Percentiles rank a stretch among this genome's conserved stretches.
These are phyloP conservation scores for Penicillium sp. DNA, from an alignment of 2,329 filamentous ascomycete genomes.

Conservation along the genomic window DNA sequence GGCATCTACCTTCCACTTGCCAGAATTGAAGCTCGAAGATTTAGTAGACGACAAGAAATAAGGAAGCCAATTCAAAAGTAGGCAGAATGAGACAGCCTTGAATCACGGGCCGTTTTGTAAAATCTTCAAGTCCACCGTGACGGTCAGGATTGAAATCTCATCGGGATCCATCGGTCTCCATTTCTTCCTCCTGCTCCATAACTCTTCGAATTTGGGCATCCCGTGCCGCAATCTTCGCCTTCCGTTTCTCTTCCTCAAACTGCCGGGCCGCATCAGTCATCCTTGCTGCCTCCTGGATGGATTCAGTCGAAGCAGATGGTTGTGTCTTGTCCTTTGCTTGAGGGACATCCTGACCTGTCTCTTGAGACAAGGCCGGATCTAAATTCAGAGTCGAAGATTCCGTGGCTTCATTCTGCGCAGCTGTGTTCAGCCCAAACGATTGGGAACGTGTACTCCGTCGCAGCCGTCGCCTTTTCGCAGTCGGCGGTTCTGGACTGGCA, in stretches of 20 bases:
- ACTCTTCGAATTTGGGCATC: constrained; percentile 31
- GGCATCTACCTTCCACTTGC: too few relatives aligned
- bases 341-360: neutral
- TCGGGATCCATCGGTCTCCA: constrained; percentile 27
- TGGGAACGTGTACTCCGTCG: constrained; percentile 13
- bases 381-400: neutral
- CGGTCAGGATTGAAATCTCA: constrained; percentile 4
- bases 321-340: constrained; percentile 1
- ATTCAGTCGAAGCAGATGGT: neutral
- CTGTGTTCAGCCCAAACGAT: constrained; percentile 2
- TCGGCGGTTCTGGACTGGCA: neutral
- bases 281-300: neutral
- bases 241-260: constrained; percentile 23
- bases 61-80: too few relatives aligned
- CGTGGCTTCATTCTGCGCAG: neutral
- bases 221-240: constrained; percentile 30
- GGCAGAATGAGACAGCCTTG: too few relatives aligned
- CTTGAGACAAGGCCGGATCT: neutral
- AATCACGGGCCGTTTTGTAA: too few relatives aligned
- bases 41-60: too few relatives aligned
- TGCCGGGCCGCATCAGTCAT: constrained; percentile 4
- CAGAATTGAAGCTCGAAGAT: too few relatives aligned
- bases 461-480: constrained; percentile 2
- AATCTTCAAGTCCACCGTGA: too few relatives aligned
- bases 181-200: constrained; percentile 37